Base-by-base conservation (phyloP, 2,329 filamentous ascomycete species). In the Neofusicoccum ribis region DNA sequence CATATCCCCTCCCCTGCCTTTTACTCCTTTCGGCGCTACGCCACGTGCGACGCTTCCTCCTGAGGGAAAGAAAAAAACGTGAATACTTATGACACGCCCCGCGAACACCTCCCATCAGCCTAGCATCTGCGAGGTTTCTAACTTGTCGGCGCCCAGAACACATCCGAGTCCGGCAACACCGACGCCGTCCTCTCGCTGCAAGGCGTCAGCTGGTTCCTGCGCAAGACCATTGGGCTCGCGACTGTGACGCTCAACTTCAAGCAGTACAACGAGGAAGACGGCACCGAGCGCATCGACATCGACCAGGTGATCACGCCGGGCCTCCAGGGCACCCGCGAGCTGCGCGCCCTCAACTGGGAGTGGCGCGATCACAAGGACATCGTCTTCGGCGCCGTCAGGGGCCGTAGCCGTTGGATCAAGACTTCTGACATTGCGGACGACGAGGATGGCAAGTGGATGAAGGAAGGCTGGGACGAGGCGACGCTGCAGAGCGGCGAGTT, bases 351-450 rank as follows among this genome's bases (percentile, higher is more conserved):
- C 2, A 83, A 89, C 73, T 88, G 84, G 79, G 75, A 78, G 27
- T 83, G 78, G 63, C 88, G 89, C 70, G 84, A 86, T 68, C 91
- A 93, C 81, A 81, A 80, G 27, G 92, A 97, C 81, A 89, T 88
- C 83, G 85, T 96, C 69, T 97, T 96, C 76, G 93, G 93, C 66
- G 80, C 79, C 64, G 84, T 95, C 68, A 81, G 81, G 60, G 91
- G 90, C 65, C 83, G 82, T 67, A 86, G 84, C 49, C 78, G 81
- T 51, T 88, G 84, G 74, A 71, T 65, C n/a, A 75, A 79, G 41
- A 69, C 79, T 9, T 64, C 68, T 11, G 68, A 70, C 12, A 2
- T 65, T 0, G 12, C 51, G 5, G 44, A 60, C 17, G 63, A 65
- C 2, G 54, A 44, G 5, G 63, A 65, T 6, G 43, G 36, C 11